phyloP scores from a whole-genome alignment of 2,329 filamentous ascomycete species.

The Phyllosticta paracitricarpa region DNA sequence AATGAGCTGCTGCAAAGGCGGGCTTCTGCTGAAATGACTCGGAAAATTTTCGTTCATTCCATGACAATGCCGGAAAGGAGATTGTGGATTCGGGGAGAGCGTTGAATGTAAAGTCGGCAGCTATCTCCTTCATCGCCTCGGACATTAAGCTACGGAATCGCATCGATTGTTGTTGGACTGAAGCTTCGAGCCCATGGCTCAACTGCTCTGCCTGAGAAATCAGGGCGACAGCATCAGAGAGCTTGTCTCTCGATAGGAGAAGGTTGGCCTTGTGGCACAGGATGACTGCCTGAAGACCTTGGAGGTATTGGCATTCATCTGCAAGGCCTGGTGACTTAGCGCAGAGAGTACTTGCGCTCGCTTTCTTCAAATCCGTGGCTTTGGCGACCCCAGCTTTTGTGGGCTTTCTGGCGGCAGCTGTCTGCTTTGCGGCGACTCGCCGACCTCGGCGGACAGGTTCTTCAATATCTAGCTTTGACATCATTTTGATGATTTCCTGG shows the following conservation, averaged over 20 bases:
- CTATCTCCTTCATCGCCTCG: conserved; percentile 62
- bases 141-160: conserved; percentile 59
- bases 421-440: background rate
- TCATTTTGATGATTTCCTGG: conserved; percentile 30
- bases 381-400: conserved; percentile 11
- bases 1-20: conserved; percentile 13
- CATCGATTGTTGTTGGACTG: conserved; percentile 45
- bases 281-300: conserved; percentile 38
- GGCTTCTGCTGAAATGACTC: conserved; percentile 13
- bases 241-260: conserved; percentile 22
- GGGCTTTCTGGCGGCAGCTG: background rate
- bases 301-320: conserved; percentile 29
- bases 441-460: conserved; percentile 5
- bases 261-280: conserved; percentile 42
- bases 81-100: conserved; percentile 88
- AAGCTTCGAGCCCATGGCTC: conserved; percentile 29
- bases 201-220: conserved; percentile 19
- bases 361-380: conserved; percentile 1
- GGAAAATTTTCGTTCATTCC: conserved; percentile 19
- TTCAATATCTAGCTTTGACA: conserved; percentile 32
- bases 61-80: conserved; percentile 62
- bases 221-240: conserved; percentile 20
- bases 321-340: conserved; percentile 9
- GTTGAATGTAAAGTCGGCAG: conserved; percentile 73
- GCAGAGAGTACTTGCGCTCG: conserved; percentile 6